Evolutionary conservation across 208 protist genomes (phyloP), one percentile per base, ranked within the genome.

Genomic region (Plasmodiophora brassicae): DNA sequence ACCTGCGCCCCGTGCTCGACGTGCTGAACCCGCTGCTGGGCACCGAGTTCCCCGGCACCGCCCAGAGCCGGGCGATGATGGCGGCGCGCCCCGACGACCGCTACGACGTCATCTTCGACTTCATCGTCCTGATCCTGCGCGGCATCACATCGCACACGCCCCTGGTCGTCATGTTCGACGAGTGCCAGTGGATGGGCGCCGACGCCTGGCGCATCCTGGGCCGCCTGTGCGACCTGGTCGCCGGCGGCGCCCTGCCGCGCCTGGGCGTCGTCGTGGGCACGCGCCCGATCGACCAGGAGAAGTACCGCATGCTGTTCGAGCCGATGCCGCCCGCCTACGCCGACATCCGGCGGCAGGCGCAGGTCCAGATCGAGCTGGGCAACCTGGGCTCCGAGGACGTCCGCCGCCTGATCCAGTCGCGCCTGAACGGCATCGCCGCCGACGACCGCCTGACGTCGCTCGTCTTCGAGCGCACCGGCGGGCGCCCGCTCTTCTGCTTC

Each of bases 101-200:
- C n/a, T 78, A 8, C 65, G 41, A 78, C 32, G n/a, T 44, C 65
- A 32, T 38, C 5, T 5, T 32, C 65, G 65, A 5, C 20, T n/a
- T 32, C n/a, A 32, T 78, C 41, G 65, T 78, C 14, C 32, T 44
- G 32, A 32, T 78, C n/a, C 5, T 78, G 32, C 65, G 65, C 32
- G 32, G 32, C 20, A 32, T 78, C 5, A 14, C 10, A 5, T 32
- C 65, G 14, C 32, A 38, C 65, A 5, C 32, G n/a, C 5, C 32
- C 10, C n/a, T 78, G n/a, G 5, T 78, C 5, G 32, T 78, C 10
- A 32, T 78, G 41, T 78, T 78, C 65, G 65, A 78, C n/a, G 65
- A 78, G 41, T 78, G 65, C 65, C 65, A 78, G 65, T 78, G 65
- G 65, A 32, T 78, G 32, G 65, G 65, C n/a, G 14, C 10, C 20